phyloP scores from a whole-genome alignment of 306 rosid species.

The Pachyrhizus erosus region DNA sequence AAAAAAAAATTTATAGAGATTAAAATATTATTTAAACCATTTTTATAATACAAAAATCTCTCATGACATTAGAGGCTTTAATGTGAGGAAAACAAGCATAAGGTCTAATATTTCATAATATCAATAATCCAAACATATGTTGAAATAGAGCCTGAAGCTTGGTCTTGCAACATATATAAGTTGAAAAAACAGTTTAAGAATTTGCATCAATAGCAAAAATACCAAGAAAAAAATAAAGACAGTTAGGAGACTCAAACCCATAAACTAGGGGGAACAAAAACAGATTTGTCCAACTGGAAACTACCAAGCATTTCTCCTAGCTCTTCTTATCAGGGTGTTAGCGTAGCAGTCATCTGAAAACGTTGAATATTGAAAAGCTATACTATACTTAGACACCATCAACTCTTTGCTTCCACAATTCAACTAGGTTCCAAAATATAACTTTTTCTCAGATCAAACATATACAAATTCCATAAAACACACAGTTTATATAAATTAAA shows the following conservation, averaged over 20 bases:
- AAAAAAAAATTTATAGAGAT: too few species aligned
- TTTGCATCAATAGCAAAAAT: neutral
- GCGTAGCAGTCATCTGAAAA: neutral
- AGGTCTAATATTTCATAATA: too few species aligned
- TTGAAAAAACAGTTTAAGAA: neutral
- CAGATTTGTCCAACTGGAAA: neutral
- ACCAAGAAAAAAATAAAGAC: neutral
- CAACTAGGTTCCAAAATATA: slow-evolving; percentile 1
- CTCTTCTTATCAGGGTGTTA: neutral
- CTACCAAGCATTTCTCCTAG: neutral
- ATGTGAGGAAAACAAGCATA: too few species aligned
- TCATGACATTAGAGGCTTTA: too few species aligned
- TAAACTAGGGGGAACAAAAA: neutral
- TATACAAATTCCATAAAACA: slow-evolving; percentile 14
- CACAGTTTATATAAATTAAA: neutral
- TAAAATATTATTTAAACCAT: too few species aligned
- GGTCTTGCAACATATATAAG: neutral
- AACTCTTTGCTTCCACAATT: neutral
- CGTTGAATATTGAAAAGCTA: neutral
- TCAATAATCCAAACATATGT: too few species aligned
- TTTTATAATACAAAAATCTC: too few species aligned
- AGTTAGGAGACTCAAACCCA: neutral
- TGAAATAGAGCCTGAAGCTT: neutral
- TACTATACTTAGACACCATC: neutral
- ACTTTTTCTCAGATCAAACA: slow-evolving; percentile 11